Base-by-base conservation (phyloP, 805 yeast species). In the Danielia reshetovae region DNA sequence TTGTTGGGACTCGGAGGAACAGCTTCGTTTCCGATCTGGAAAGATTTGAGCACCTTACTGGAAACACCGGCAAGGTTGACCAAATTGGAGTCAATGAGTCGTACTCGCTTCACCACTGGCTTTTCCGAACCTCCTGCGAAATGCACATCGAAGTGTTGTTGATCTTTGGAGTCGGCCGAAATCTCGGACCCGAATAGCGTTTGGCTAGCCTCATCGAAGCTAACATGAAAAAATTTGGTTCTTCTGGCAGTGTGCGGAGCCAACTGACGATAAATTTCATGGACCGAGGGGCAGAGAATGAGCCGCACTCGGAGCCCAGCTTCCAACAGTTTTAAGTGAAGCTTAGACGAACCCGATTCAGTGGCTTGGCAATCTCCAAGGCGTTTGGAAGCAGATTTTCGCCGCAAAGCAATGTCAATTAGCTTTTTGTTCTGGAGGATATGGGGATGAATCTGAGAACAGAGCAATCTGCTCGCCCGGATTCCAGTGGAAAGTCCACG, bases 291-390 rank as follows among this genome's bases (percentile, higher is more conserved):
- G 4, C 70, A 70, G 32, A 69, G 40, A 0, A 78, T 64, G n/a
- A 75, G 49, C 30, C 75, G 62, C 3, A 75, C 68, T 36, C 68
- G 63, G 4, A 77, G 63, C 13, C 74, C 75, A 2, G 77, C 75
- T 24, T 75, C 75, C 14, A 75, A 51, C 9, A 76, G 74, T 39
- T 62, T 66, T 9, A 62, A 48, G 36, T 65, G 70, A 15, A 63
- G 51, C 36, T 65, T 66, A 40, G 37, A 47, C 8, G 35, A 35
- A 12, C 40, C 40, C n/a, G 39, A 38, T 19, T 27, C 42, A 18
- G 32, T 24, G 4, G 27, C 18, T n/a, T n/a, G n/a, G n/a, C n/a
- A n/a, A 9, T 7, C 9, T 7, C 9, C 7, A 7, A 9, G 9
- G 26, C 51, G 45, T 23, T 48, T 51, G 14, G 51, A 33, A 2